Base-by-base conservation (phyloP, 352 stramenopile species). In the Phytophthora colocasiae region DNA sequence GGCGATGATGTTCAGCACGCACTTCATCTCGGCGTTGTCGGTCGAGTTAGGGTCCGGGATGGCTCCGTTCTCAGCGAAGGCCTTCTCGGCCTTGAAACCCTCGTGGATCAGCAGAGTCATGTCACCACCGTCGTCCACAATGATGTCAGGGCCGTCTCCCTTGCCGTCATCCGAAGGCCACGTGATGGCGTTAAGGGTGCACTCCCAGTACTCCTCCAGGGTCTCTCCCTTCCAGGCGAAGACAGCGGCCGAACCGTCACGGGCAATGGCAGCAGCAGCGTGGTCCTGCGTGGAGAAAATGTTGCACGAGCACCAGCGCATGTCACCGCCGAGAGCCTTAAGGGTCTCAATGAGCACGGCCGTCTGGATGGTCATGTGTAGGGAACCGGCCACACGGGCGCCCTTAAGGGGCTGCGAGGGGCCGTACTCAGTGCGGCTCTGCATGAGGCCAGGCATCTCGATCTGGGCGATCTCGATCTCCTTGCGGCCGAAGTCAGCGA, bases 301-400 rank as follows among this genome's bases (percentile, higher is more conserved):
- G 95, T 99, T 99, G 90, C 97, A 99, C 55, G 90, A 98, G 88
- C 97, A 99, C 97, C 97, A 99, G 58, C 97, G 92, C 47, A 99
- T 97, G 81, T 99, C 93, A 66, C 88, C 95, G 65, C 97, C 97
- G 43, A 99, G 90, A 26, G 93, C 87, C 78, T 98, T 97, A 26
- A 99, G 82, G 14, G 97, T 99, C 83, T 99, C 97, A 69, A 99
- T 99, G 44, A 99, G 92, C 58, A 99, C 97, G 19, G 96, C 97
- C 15, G 97, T 99, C 80, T 99, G 97, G 81, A 99, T 99, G 64
- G 97, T 99, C 97, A 99, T 99, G 92, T 99, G 97, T 62, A 99
- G 87, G 43, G 96, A 99, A 71, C 97, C 97, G 51, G 96, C 97
- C 47, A 99, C 93, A 53, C 91, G 85, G 6, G 97, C 93, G 69